These are phyloP conservation scores for Dendrothele bispora DNA, from an alignment of 768 basidiomycete genomes.

Conservation along the genomic window DNA sequence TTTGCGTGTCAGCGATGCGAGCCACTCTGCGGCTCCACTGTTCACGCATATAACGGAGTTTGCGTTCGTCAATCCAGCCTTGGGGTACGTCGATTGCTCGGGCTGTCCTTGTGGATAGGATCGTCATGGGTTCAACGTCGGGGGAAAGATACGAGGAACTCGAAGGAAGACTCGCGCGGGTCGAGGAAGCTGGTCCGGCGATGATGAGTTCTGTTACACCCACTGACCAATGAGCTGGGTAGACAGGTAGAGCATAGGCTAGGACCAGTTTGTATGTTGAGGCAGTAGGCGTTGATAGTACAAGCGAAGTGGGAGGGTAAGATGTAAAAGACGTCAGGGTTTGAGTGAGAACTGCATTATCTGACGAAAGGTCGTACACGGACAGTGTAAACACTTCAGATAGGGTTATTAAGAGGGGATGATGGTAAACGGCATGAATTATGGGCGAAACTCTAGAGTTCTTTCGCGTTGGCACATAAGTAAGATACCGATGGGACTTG, in stretches of 20 bases:
- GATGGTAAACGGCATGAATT: slow-evolving; percentile 71
- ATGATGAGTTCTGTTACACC: slow-evolving; percentile 79
- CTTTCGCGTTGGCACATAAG: slow-evolving; percentile 47
- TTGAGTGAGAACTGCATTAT: slow-evolving; percentile 55
- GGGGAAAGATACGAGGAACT: slow-evolving; percentile 16
- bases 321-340: slow-evolving; percentile 77
- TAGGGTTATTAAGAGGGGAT: slow-evolving; percentile 74
- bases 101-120: slow-evolving; percentile 59
- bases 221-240: slow-evolving; percentile 78
- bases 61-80: slow-evolving; percentile 70
- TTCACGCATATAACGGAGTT: slow-evolving; percentile 61
- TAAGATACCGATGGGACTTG: slow-evolving; percentile 40
- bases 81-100: slow-evolving; percentile 71
- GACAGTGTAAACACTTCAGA: slow-evolving; percentile 67
- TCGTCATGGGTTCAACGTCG: slow-evolving; percentile 37
- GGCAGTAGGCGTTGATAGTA: slow-evolving; percentile 64
- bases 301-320: slow-evolving; percentile 76
- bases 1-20: slow-evolving; percentile 70
- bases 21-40: slow-evolving; percentile 79
- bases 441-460: slow-evolving; percentile 44
- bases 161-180: slow-evolving; percentile 13
- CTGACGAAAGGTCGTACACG: slow-evolving; percentile 66
- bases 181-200: slow-evolving; percentile 26
- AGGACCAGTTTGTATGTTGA: slow-evolving; percentile 70
- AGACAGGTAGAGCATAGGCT: slow-evolving; percentile 75